Conservation (phyloP, 179 eudicot species). For the Gypsophila paniculata region DNA sequence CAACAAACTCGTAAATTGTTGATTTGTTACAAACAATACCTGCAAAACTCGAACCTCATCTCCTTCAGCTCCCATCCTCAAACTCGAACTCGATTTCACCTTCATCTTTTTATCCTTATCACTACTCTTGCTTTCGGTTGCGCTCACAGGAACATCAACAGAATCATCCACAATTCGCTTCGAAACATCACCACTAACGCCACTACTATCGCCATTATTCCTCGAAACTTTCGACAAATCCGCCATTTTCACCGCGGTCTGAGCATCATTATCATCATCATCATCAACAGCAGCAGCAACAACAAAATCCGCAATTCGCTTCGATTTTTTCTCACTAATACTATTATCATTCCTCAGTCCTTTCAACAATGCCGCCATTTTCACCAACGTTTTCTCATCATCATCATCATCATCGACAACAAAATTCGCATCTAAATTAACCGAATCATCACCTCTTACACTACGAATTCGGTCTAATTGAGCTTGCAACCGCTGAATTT, state of each 20-base stretch:
- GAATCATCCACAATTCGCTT: slow-evolving; percentile 12
- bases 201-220: neutral
- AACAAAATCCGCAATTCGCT: slow-evolving; percentile 11
- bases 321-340: neutral
- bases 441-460: slow-evolving; percentile 2
- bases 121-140: slow-evolving; percentile 14
- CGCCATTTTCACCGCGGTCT: neutral
- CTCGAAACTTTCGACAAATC: neutral
- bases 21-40: slow-evolving; percentile 34
- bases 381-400: neutral
- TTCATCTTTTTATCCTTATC: slow-evolving; percentile 25
- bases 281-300: neutral
- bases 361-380: slow-evolving; percentile 2
- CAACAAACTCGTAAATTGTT: neutral
- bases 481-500: slow-evolving; percentile 38
- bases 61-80: slow-evolving; percentile 78
- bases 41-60: slow-evolving; percentile 72
- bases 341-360: neutral
- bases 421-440: slow-evolving; percentile 14
- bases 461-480: slow-evolving; percentile 32
- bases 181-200: neutral
- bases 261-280: neutral
- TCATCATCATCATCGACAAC: slow-evolving; percentile 10
- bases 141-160: neutral
- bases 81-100: slow-evolving; percentile 22